A percentile compares a stretch with the other conserved stretches of the same genome.
phyloP scores from a whole-genome alignment of 2,329 filamentous ascomycete genomes.

The Zopfia rhizophila region DNA sequence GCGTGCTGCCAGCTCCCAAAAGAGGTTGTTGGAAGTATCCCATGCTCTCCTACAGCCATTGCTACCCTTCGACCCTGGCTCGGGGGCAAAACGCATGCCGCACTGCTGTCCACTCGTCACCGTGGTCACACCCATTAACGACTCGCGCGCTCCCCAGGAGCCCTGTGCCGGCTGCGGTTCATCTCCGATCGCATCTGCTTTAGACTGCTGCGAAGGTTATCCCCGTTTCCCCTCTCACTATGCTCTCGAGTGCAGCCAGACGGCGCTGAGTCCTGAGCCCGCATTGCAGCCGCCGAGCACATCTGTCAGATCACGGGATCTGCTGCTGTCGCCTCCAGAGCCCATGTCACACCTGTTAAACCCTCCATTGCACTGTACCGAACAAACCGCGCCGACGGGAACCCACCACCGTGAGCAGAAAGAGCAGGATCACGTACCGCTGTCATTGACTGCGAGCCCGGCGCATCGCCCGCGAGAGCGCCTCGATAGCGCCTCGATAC shows the following conservation, averaged over 20 bases:
- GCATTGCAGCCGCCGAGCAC: not conserved
- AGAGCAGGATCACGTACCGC: conserved; percentile 24
- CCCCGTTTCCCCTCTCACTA: conserved; percentile 28
- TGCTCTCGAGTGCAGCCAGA: too few relatives aligned
- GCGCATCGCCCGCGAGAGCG: conserved; percentile 6
- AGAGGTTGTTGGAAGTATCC: not conserved
- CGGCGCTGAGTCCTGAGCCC: conserved; percentile 1
- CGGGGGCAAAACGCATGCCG: conserved; percentile 1
- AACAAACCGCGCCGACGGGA: conserved; percentile 4
- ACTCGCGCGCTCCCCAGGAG: conserved; percentile 7
- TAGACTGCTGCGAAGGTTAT: conserved; percentile 36
- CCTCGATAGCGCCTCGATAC: conserved; percentile 28
- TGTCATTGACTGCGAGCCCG: conserved; percentile 15
- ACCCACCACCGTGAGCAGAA: conserved; percentile 12
- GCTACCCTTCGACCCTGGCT: conserved; percentile 1
- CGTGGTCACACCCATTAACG: conserved; percentile 12
- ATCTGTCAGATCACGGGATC: conserved; percentile 43
- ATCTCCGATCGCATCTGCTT: conserved; percentile 53
- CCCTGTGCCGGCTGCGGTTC: conserved; percentile 25
- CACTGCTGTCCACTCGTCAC: conserved; percentile 8
- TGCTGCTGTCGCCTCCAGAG: conserved; percentile 25
- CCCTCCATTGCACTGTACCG: conserved; percentile 10
- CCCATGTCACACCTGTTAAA: conserved; percentile 39
- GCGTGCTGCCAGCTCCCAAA: too few relatives aligned
- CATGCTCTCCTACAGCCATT: too few relatives aligned